Base-by-base conservation (phyloP, 108 stramenopile species). In the Discostella stelligeroides region DNA sequence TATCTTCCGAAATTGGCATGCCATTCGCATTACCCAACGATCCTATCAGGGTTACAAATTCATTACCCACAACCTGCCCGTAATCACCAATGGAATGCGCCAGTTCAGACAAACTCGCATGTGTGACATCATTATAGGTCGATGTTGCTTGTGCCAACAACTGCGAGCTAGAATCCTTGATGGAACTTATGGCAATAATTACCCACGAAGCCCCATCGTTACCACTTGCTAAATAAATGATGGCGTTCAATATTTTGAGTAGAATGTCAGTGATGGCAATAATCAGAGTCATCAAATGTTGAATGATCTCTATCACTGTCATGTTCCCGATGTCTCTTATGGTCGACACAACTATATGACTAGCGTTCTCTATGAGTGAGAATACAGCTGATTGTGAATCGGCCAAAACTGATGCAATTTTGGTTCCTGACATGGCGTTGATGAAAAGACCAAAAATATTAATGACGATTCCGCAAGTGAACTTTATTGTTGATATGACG, bases 191-290 rank as follows among this genome's bases (percentile, higher is more conserved):
- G n/a, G 75, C 75, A 30, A 68, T 53, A 15, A 68, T 34, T 2
- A 54, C 67, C 75, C 75, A 76, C 11, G 41, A 50, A 12, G 39
- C 49, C 7, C 42, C 53, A 64, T 76, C 75, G 24, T 76, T 76
- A 12, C 75, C 75, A 39, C 75, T 76, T 18, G 68, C 53, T 30
- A 76, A 37, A 11, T 76, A 76, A 14, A 76, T 37, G 23, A 69
- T 40, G 10, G 75, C 67, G 49, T 76, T 76, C 43, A 55, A 48
- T 15, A 76, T 46, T 48, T 76, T 76, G 38, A 76, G 53, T 1
- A 76, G 25, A 42, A 76, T 39, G 28, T 76, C 75, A 7, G 67
- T 21, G 25, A 68, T 60, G 58, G 60, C 75, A 63, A 76, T 53
- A 40, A 76, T 29, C 18, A 76, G 25, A 11, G 51, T 50, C 50